These are phyloP conservation scores for Phytophthora sansomeana DNA, from an alignment of 352 stramenopile species.

Conservation along the genomic window DNA sequence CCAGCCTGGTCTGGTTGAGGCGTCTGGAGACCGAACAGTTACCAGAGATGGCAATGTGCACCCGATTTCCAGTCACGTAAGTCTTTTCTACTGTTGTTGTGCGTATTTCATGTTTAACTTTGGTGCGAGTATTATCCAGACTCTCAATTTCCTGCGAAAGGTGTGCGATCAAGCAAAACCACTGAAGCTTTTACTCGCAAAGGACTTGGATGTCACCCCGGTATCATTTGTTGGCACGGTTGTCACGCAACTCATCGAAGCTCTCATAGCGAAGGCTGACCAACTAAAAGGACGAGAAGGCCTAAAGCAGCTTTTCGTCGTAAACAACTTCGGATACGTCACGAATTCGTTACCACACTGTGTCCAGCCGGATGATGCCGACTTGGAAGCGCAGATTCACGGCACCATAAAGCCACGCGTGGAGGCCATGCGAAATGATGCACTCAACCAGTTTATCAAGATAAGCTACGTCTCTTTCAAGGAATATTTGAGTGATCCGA, in stretches of 20 bases:
- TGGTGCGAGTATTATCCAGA: slow-evolving; percentile 35
- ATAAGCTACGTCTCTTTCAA: slow-evolving; percentile 78
- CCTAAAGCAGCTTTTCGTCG: slow-evolving; percentile 90
- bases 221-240: slow-evolving; percentile 69
- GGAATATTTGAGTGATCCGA: slow-evolving; percentile 77
- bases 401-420: slow-evolving; percentile 83
- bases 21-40: slow-evolving; percentile 53
- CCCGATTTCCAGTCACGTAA: slow-evolving; percentile 74
- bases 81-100: slow-evolving; percentile 4
- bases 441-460: slow-evolving; percentile 86
- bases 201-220: slow-evolving; percentile 59
- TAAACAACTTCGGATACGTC: slow-evolving; percentile 95
- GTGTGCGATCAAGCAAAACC: slow-evolving; percentile 73
- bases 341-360: slow-evolving; percentile 79
- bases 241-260: slow-evolving; percentile 74
- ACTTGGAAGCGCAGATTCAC: slow-evolving; percentile 63
- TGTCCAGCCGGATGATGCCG: slow-evolving; percentile 40
- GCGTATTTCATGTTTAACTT: neutral
- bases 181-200: slow-evolving; percentile 62
- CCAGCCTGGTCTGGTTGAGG: slow-evolving; percentile 67
- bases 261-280: slow-evolving; percentile 57
- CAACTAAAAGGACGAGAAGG: slow-evolving; percentile 65
- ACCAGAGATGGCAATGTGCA: slow-evolving; percentile 84
- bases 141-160: slow-evolving; percentile 79
- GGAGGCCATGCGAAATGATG: slow-evolving; percentile 85